Base-by-base conservation (phyloP, 257 asterid genomes). In the Solanum lycopersicoides region DNA sequence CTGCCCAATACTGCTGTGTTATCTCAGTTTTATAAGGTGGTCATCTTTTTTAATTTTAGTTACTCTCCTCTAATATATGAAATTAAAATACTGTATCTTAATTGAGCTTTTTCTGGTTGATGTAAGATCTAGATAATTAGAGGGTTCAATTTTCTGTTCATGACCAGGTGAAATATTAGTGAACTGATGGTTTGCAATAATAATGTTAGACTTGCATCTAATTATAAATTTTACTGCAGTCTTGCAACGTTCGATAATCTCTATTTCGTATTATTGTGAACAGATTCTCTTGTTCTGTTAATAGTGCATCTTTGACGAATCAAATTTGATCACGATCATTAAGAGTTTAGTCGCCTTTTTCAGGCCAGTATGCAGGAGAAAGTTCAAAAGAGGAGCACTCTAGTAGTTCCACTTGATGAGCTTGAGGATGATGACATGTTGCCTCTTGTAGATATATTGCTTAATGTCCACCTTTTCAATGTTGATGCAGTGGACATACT, bases 1-100 rank as follows among this genome's bases (percentile, higher is more conserved):
- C 66, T 56, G 6, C 85, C 86, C 50, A 41, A 83, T 50, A 68
- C 88, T 53, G 90, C 87, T 12, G 72, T 89, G 30, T 47, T 86
- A 20, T 86, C 87, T 16, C 84, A 85, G 88, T 86, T 88, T 76
- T 80, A 47, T 47, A 56, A 90, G 91, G 92, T 91, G n/a, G 42
- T 83, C 86, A 37, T 32, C 18, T 12, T 37, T 9, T 28, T 60
- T 34, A 44, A 28, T 34, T 18, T 15, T 8, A 82, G 16, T 80
- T 80, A 47, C 66, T 23, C 25, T 71, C 73, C 44, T 18, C 66
- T 76, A 13, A 9, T 30, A 21, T 15, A 32, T 45, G 30, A 53
- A 20, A 39, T 18, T 23, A 18, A 39, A 12, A 28, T 13, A 9
- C 11, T 76, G 56, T 21, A 76, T 6, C 4, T 20, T 18, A 28